Base-by-base conservation (phyloP, 2,329 filamentous ascomycete species). In the Arthrobotrys sphaeroides region DNA sequence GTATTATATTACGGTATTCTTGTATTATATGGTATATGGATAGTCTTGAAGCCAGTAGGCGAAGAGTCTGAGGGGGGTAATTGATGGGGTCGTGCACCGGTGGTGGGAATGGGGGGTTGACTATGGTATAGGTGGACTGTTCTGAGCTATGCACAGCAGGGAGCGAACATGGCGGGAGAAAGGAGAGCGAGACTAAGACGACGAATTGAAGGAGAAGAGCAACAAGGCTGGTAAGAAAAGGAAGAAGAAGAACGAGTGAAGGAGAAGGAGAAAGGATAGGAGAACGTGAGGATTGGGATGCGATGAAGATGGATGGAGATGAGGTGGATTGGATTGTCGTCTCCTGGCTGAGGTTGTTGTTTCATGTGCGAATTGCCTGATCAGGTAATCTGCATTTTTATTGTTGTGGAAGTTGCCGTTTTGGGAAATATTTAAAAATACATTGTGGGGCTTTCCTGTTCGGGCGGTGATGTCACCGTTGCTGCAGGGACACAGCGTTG, bases 331-430 rank as follows among this genome's bases (percentile, higher is more conserved):
- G 5, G 12, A 40, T 1, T n/a, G 36, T n/a, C 3, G 36, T n/a
- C 36, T n/a, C 36, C 36, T 40, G 24, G 26, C 5, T 53, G 47
- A 53, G 47, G 47, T 53, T 53, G 47, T 53, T 20, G 47, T 53
- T 53, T 53, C 47, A 53, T 18, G n/a, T 47, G 43, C 10, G 12
- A 49, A 18, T 53, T 53, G n/a, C 47, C 47, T 9, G 47, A 18
- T 53, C 33, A 2, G 47, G 47, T 3, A 53, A 53, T 53, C 12
- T 53, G n/a, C n/a, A n/a, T n/a, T n/a, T n/a, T n/a, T n/a, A n/a
- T n/a, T n/a, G n/a, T 12, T n/a, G 24, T 7, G 12, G 22, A 5
- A 5, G 20, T 49, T 53, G 26, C 47, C 20, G n/a, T 18, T 53
- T 53, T 53, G 9, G 26, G 47, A 53, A 53, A 13, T 18, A n/a